Evolutionary conservation across 192 early-diverging fungal species (phyloP), one percentile per base, ranked within the genome.

Genomic region (Backusella westeae): DNA sequence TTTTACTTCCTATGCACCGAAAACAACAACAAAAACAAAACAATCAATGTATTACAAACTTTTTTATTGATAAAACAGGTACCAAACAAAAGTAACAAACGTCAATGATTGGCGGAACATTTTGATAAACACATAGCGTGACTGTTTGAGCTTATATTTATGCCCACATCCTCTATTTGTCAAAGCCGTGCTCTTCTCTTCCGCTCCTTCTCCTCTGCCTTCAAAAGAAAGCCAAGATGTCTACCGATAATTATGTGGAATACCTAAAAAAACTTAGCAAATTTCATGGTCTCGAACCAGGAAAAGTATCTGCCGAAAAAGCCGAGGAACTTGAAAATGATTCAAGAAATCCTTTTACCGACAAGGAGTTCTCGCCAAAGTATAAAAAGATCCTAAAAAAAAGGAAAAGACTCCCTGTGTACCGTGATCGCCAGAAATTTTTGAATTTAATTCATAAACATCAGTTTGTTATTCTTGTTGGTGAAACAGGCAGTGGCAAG

Each of bases 401-500:
- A 77, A 92, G 98, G 39, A 89, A 94, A 65, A 90, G 90, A 49
- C 91, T 99, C 56, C 98, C 98, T 38, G 97, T 99, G 26, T 92
- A 98, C 85, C 92, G 93, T 74, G 96, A 99, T 82, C 90, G 98
- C 41, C 84, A 90, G 35, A 91, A 94, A 77, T 99, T 99, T 81
- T 84, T 99, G 34, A 87, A 96, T 35, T 83, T 99, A 78, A 79
- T 99, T 6, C 97, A 99, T 81, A 89, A 88, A 14, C 96, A 97
- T 87, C 98, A 98, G 82, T 94, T 94, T 77, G 82, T 99, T 17
- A 93, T 99, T 29, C 86, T 99, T 69, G 97, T 97, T 38, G 97
- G 98, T 72, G 96, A 98, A 84, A 98, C 97, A 15, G 97, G 97
- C 38, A 96, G 95, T 14, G 97, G 98, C 63, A 99, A 99, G 78